These are phyloP conservation scores for Rhodotorula sp. DNA, from an alignment of 1,284 basidiomycete genomes.

Conservation along the genomic window DNA sequence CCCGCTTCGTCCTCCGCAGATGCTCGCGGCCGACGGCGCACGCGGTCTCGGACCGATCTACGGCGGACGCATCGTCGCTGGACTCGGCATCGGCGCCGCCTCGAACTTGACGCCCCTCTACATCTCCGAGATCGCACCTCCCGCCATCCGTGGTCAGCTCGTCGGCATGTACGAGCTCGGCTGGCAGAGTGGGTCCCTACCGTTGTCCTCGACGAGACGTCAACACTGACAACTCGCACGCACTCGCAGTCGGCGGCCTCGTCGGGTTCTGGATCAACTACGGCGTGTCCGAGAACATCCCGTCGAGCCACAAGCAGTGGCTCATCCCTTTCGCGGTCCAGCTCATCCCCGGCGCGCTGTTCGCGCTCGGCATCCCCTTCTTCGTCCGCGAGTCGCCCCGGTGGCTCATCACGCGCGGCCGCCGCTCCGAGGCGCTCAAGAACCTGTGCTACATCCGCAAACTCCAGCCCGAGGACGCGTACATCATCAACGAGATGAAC, in stretches of 20 bases:
- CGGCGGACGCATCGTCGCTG: conserved; percentile 46
- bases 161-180: conserved; percentile 48
- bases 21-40: conserved; percentile 17
- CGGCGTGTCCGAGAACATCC: conserved; percentile 24
- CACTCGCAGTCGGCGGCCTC: conserved; percentile 27
- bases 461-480: conserved; percentile 20
- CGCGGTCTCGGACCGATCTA: conserved; percentile 41
- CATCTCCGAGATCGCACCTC: conserved; percentile 45
- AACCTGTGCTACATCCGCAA: conserved; percentile 53
- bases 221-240: too few species aligned
- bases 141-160: conserved; percentile 46
- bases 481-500: conserved; percentile 34
- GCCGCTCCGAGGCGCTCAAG: conserved; percentile 58
- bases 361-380: conserved; percentile 45
- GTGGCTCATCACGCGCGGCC: conserved; percentile 60
- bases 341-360: conserved; percentile 54
- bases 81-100: conserved; percentile 39
- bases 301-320: conserved; percentile 13
- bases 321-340: conserved; percentile 49
- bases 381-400: conserved; percentile 59
- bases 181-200: conserved; percentile 42
- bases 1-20: neutral
- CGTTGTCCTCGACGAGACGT: too few species aligned
- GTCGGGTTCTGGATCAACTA: conserved; percentile 35
- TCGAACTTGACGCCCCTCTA: conserved; percentile 48